Evolutionary conservation across 169 alveolate genomes (phyloP), one percentile per base, ranked within the genome.

Genomic region (Plasmodium inui): DNA sequence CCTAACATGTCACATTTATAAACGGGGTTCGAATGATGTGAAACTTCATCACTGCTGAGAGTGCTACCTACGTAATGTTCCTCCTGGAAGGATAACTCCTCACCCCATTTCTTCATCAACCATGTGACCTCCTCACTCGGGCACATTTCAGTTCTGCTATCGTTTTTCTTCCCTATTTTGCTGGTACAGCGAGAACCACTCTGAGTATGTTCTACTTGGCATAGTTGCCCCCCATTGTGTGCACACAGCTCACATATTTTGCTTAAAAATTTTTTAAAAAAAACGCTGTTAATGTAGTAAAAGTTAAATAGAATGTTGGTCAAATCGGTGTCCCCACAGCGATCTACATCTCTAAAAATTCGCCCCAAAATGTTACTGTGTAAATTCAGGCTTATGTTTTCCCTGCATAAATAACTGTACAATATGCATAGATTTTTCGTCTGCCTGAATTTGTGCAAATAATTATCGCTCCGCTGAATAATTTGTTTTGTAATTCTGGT

Each of bases 361-460:
- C 55, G 79, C 7, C 79, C 28, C 32, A 85, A 55, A 28, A 85
- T 14, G 30, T 70, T 85, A 76, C 76, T 85, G 55, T 85, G 93
- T 50, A 85, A 34, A 53, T 85, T 37, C 28, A 85, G 28, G 32
- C 53, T 85, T 85, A 85, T 85, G 28, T 85, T 85, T 41, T 85
- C 93, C 76, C 93, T 85, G 67, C 93, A 85, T 50, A 85, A 53
- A 53, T 74, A 85, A 55, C 93, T 85, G 70, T 85, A 85, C 70
- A 85, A 53, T 44, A 85, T 85, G 7, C 93, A 85, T 32, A 85
- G 44, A 85, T 85, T 85, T 85, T 85, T 85, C 0, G 70, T 85
- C 71, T 85, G 93, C 14, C 79, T 85, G 79, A 85, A 85, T 53
- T 85, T 73, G 70, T 85, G 71, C 70, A 85, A 85, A 74, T 85